These are phyloP conservation scores for Bipolaris sorokiniana DNA, from an alignment of 2,329 filamentous ascomycete species.

Conservation along the genomic window DNA sequence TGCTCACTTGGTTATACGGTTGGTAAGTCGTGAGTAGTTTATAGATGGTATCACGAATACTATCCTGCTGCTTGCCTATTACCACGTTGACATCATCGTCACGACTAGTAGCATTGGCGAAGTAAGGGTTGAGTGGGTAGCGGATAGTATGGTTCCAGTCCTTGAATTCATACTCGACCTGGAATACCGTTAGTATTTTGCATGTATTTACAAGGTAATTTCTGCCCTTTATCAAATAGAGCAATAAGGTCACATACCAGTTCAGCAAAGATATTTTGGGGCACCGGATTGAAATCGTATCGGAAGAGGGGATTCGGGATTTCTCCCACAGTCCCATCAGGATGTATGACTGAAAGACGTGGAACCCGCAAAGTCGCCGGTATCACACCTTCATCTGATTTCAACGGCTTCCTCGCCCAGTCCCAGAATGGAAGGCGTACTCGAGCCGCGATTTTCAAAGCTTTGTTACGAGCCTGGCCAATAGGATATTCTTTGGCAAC, in stretches of 20 bases:
- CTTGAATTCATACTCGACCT: slow-evolving; percentile 41
- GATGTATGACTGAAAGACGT: slow-evolving; percentile 31
- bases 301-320: slow-evolving; percentile 38
- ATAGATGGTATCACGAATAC: slow-evolving; percentile 42
- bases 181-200: neutral
- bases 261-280: slow-evolving; percentile 34
- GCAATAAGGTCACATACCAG: slow-evolving; percentile 25
- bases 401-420: slow-evolving; percentile 38
- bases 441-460: slow-evolving; percentile 30
- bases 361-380: slow-evolving; percentile 30
- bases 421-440: slow-evolving; percentile 46
- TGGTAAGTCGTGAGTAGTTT: slow-evolving; percentile 43
- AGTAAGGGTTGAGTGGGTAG: slow-evolving; percentile 31
- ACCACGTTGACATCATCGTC: slow-evolving; percentile 36
- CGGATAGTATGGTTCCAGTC: slow-evolving; percentile 44
- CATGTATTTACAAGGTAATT: no score
- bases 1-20: slow-evolving; percentile 41
- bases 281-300: slow-evolving; percentile 42
- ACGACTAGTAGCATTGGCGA: slow-evolving; percentile 35
- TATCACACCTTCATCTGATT: slow-evolving; percentile 32
- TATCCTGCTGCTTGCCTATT: slow-evolving; percentile 35
- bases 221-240: neutral
- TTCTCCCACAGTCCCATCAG: slow-evolving; percentile 33
- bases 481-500: slow-evolving; percentile 38
- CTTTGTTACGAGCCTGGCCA: slow-evolving; percentile 31